Evolutionary conservation across 352 stramenopile species (phyloP).

Genomic region (Globisporangium emineosum): DNA sequence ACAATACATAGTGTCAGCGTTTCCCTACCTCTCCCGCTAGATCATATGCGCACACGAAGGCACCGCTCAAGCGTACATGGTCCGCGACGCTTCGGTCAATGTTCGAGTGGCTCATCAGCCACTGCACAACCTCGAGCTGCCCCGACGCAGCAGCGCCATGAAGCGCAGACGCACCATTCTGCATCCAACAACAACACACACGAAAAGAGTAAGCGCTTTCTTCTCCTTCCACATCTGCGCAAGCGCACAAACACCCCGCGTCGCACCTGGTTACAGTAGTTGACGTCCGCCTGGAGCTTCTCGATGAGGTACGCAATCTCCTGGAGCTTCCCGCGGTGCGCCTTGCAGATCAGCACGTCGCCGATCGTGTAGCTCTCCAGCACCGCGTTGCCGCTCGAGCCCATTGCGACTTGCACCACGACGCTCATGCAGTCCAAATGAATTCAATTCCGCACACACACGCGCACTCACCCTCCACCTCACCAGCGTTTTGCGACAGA

Average conservation of each 20-base stretch:
- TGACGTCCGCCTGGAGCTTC: conserved; percentile 75
- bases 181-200: not conserved
- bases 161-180: conserved; percentile 83
- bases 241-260: not conserved
- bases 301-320: conserved; percentile 76
- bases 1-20: not conserved
- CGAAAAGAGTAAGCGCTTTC: not conserved
- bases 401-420: conserved; percentile 62
- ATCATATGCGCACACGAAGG: not conserved
- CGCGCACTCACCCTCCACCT: not conserved
- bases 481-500: not conserved
- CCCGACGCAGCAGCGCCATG: conserved; percentile 73
- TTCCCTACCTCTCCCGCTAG: not conserved
- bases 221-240: not conserved
- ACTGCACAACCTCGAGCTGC: conserved; percentile 81
- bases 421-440: conserved; percentile 37
- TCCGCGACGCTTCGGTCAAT: conserved; percentile 66
- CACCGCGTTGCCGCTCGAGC: conserved; percentile 39
- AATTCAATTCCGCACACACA: not conserved
- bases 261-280: conserved; percentile 80
- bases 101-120: conserved; percentile 55
- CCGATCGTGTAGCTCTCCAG: conserved; percentile 81
- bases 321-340: conserved; percentile 78
- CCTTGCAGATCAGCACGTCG: conserved; percentile 84
- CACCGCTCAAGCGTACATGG: conserved; percentile 35